Conservation (phyloP, 2,329 filamentous ascomycete genomes). For the Didymella pinodella region DNA sequence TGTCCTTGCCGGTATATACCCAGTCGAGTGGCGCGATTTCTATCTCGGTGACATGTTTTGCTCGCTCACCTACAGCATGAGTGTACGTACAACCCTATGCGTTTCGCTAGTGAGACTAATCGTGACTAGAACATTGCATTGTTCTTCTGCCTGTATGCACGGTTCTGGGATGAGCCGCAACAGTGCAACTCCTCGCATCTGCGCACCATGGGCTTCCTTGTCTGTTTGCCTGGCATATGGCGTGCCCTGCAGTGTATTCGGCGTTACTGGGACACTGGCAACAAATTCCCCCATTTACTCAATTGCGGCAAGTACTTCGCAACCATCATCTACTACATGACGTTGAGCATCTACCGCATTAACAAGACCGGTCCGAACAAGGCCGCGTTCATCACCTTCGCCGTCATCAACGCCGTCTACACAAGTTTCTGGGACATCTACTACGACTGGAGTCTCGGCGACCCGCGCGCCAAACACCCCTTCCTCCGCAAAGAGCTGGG, state of each 20-base stretch:
- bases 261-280: conserved; percentile 85
- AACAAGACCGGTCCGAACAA: conserved; percentile 65
- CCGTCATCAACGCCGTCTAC: conserved; percentile 83
- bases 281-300: conserved; percentile 88
- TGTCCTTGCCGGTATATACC: conserved; percentile 83
- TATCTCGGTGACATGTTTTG: conserved; percentile 98
- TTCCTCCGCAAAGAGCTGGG: conserved; percentile 75
- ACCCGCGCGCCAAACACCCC: conserved; percentile 72
- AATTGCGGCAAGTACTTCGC: conserved; percentile 92
- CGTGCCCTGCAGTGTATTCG: conserved; percentile 89
- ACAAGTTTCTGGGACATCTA: conserved; percentile 90
- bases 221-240: conserved; percentile 84
- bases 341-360: conserved; percentile 84
- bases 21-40: conserved; percentile 96
- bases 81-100: conserved; percentile 64
- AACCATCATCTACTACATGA: conserved; percentile 81
- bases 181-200: conserved; percentile 89
- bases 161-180: conserved; percentile 73
- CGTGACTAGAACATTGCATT: conserved; percentile 75
- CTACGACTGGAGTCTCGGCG: conserved; percentile 95
- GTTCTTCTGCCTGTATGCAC: conserved; percentile 94
- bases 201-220: conserved; percentile 83
- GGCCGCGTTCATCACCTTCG: conserved; percentile 80
- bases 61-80: conserved; percentile 88
- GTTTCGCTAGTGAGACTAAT: background rate